Percentiles rank a stretch among this genome's conserved stretches.
These are phyloP conservation scores for Syzygium jambos DNA, from an alignment of 345 rosid genomes.

Conservation along the genomic window DNA sequence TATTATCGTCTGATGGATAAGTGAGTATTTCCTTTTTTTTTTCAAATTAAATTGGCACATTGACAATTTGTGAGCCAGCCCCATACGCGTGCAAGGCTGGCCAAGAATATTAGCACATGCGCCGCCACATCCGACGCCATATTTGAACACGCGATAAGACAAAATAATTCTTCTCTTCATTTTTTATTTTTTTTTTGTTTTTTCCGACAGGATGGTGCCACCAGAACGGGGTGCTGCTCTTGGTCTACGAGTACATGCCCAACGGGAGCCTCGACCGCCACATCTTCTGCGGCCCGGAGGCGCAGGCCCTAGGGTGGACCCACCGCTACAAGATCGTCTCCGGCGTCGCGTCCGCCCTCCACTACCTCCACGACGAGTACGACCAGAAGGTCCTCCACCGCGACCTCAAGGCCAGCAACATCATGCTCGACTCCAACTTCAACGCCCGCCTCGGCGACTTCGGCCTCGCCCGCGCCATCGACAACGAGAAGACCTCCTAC, in stretches of 20 bases:
- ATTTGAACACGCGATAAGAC: background rate
- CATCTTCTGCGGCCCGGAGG: conserved; percentile 19
- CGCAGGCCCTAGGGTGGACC: conserved; percentile 20
- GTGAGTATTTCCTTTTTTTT: background rate
- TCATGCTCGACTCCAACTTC: conserved; percentile 44
- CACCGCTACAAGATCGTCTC: conserved; percentile 32
- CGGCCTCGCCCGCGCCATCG: conserved; percentile 45
- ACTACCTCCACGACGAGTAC: conserved; percentile 53
- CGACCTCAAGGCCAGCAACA: conserved; percentile 63
- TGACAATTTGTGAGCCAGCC: background rate
- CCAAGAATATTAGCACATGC: background rate
- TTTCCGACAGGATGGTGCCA: conserved; percentile 41
- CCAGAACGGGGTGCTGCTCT: conserved; percentile 32
- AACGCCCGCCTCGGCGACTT: conserved; percentile 57
- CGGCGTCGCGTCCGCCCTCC: conserved; percentile 46
- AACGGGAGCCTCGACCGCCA: conserved; percentile 51
- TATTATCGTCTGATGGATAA: background rate
- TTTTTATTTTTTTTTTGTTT: no score
- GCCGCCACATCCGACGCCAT: background rate
- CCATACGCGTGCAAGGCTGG: background rate
- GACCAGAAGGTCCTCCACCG: conserved; percentile 55
- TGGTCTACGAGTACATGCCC: conserved; percentile 59
- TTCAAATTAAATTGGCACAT: background rate
- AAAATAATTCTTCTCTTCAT: no score
- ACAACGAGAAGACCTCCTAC: conserved; percentile 41